These are phyloP conservation scores for Fusarium begoniae DNA, from an alignment of 2,329 filamentous ascomycete genomes.

Conservation along the genomic window DNA sequence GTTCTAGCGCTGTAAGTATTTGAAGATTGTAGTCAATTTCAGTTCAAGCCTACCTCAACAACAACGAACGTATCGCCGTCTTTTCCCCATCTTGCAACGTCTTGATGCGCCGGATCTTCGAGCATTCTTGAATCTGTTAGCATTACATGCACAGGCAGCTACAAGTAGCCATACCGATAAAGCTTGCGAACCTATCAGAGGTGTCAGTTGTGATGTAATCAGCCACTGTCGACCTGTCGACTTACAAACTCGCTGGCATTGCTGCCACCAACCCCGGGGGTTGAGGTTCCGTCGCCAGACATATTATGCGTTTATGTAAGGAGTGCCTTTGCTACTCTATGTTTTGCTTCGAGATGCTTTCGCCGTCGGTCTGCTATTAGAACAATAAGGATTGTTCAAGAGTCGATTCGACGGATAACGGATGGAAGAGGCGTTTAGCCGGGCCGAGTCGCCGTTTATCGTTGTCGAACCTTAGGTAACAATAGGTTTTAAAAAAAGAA, in stretches of 20 bases:
- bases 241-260: slow-evolving; percentile 97
- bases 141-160: neutral
- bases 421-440: slow-evolving; percentile 28
- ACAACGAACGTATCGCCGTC: slow-evolving; percentile 97
- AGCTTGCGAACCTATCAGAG: slow-evolving; percentile 86
- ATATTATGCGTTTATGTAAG: slow-evolving; percentile 34
- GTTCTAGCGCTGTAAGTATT: slow-evolving; percentile 67
- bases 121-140: slow-evolving; percentile 69
- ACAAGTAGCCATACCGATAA: slow-evolving; percentile 77
- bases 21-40: slow-evolving; percentile 14
- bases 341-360: neutral
- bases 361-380: neutral
- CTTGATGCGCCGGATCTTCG: slow-evolving; percentile 91
- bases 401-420: slow-evolving; percentile 15
- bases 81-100: slow-evolving; percentile 95
- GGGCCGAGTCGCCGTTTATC: slow-evolving; percentile 21
- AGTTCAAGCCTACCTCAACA: slow-evolving; percentile 74
- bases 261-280: slow-evolving; percentile 62
- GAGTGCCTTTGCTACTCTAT: neutral
- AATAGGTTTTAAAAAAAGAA: neutral
- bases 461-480: slow-evolving; percentile 6
- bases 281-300: slow-evolving; percentile 47
- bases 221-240: slow-evolving; percentile 42
- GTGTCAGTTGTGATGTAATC: slow-evolving; percentile 37
- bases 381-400: slow-evolving; percentile 13